phyloP scores from a whole-genome alignment of 768 basidiomycete species.

The Pisolithus tinctorius region DNA sequence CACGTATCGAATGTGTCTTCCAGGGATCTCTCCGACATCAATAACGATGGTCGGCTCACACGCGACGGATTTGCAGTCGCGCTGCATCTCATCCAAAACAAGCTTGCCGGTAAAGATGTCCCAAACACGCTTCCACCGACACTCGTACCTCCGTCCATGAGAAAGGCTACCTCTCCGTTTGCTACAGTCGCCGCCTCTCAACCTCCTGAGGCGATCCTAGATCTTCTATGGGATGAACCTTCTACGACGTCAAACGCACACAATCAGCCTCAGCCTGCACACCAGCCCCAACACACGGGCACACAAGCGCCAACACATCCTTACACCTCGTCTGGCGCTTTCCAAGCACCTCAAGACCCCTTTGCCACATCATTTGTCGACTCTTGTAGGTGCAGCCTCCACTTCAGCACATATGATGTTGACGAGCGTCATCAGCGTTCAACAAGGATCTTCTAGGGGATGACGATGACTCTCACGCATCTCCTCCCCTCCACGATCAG shows the following conservation, averaged over 20 bases:
- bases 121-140: constrained; percentile 63
- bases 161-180: constrained; percentile 37
- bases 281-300: constrained; percentile 35
- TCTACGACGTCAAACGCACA: constrained; percentile 36
- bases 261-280: constrained; percentile 20
- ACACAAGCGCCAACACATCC: constrained; percentile 19
- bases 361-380: constrained; percentile 35
- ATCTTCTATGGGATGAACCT: constrained; percentile 50
- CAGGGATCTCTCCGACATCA: constrained; percentile 92
- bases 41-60: constrained; percentile 79
- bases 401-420: not conserved
- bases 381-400: constrained; percentile 14
- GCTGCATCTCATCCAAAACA: constrained; percentile 86
- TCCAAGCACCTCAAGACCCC: constrained; percentile 36
- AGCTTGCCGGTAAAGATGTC: constrained; percentile 71
- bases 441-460: constrained; percentile 63
- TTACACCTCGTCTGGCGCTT: constrained; percentile 24
- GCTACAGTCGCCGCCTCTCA: constrained; percentile 32
- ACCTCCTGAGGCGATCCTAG: constrained; percentile 33
- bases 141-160: constrained; percentile 79
- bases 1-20: constrained; percentile 2
- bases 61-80: constrained; percentile 94
- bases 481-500: constrained; percentile 57
- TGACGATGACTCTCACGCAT: constrained; percentile 45
- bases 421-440: constrained; percentile 9